Evolutionary conservation across 345 rosid species (phyloP).

Genomic region (Isatis tinctoria): DNA sequence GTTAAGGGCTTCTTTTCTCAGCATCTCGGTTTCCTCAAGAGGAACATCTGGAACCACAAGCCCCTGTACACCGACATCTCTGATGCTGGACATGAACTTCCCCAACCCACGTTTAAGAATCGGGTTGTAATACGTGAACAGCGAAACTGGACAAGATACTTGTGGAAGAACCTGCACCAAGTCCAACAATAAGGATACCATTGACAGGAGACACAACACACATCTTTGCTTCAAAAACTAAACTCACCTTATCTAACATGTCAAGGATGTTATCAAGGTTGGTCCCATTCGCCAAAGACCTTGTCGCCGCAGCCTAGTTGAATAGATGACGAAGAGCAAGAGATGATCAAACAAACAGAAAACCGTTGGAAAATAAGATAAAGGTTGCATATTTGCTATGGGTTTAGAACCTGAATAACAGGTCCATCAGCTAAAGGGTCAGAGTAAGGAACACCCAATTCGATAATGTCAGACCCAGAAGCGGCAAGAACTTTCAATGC

Average conservation of each 20-base stretch:
- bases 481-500: slow-evolving; percentile 79
- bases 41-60: slow-evolving; percentile 99
- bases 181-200: slow-evolving; percentile 5
- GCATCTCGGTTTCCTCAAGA: slow-evolving; percentile 78
- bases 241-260: slow-evolving; percentile 75
- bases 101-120: slow-evolving; percentile 75
- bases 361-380: not conserved
- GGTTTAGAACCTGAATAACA: slow-evolving; percentile 71
- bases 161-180: slow-evolving; percentile 67
- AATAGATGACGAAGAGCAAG: not conserved
- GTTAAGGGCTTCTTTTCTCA: slow-evolving; percentile 70
- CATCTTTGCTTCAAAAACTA: not conserved
- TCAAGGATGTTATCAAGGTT: slow-evolving; percentile 57
- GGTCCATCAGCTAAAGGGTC: slow-evolving; percentile 98
- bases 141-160: slow-evolving; percentile 68
- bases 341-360: slow-evolving; percentile 4
- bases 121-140: slow-evolving; percentile 87
- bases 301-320: slow-evolving; percentile 83
- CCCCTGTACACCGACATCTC: slow-evolving; percentile 72
- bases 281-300: slow-evolving; percentile 70
- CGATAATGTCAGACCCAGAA: slow-evolving; percentile 82
- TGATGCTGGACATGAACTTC: slow-evolving; percentile 67
- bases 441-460: slow-evolving; percentile 83
- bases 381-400: not conserved
- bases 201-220: not conserved